Conservation (phyloP, 2,329 filamentous ascomycete genomes). For the Neoarthrinium moseri region DNA sequence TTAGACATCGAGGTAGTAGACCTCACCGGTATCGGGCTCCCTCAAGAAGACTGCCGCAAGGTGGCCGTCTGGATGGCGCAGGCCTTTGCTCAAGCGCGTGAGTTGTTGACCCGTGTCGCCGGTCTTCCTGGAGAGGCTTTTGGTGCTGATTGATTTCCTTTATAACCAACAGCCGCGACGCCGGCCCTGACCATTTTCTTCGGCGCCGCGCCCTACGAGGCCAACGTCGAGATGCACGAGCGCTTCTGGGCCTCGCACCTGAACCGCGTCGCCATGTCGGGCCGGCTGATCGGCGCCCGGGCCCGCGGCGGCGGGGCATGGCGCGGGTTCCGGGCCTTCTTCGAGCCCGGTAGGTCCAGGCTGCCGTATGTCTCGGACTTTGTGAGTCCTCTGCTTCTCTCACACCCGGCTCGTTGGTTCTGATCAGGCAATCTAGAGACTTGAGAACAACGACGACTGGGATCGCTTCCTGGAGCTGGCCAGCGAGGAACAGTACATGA, state of each 20-base stretch:
- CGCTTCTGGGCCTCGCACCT: constrained; percentile 2
- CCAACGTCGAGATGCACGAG: constrained; percentile 4
- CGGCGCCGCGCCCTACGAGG: constrained; percentile 1
- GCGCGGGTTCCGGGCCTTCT: constrained; percentile 1
- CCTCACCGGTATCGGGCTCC: not conserved
- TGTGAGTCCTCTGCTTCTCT: not conserved
- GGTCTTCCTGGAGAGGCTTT: not conserved
- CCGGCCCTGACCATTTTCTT: constrained; percentile 4
- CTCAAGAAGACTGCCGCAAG: not conserved
- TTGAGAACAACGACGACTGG: not conserved
- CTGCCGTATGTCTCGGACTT: not conserved
- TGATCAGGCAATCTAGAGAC: too few relatives aligned
- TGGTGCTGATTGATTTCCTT: not conserved
- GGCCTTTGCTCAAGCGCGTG: constrained; percentile 1
- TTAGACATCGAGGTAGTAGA: not conserved
- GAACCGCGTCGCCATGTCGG: constrained; percentile 1
- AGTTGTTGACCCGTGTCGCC: not conserved
- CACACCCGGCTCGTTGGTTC: too few relatives aligned
- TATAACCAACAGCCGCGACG: not conserved
- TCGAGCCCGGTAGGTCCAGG: not conserved
- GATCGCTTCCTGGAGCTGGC: constrained; percentile 2
- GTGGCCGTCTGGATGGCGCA: constrained; percentile 1
- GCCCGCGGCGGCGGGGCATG: not conserved
- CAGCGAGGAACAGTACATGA: not conserved
- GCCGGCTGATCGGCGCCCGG: not conserved